These are phyloP conservation scores for Kregervanrija pseudodelftensis DNA, from an alignment of 805 yeast genomes.

Conservation along the genomic window DNA sequence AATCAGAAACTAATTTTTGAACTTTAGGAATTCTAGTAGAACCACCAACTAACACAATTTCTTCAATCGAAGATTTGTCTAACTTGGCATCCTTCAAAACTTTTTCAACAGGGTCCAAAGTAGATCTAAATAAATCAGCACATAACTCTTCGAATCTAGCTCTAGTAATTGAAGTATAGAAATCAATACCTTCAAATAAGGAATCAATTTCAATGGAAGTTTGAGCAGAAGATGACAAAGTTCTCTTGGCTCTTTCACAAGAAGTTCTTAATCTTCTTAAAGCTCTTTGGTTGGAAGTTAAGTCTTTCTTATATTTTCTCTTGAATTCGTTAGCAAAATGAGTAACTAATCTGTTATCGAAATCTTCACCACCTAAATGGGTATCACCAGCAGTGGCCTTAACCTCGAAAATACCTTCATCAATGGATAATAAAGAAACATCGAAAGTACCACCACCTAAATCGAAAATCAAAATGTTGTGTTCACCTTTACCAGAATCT, in stretches of 20 bases:
- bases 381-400: constrained; percentile 92
- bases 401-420: constrained; percentile 95
- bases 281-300: constrained; percentile 90
- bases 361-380: constrained; percentile 98
- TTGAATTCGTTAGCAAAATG: constrained; percentile 93
- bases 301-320: constrained; percentile 95
- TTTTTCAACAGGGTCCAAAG: constrained; percentile 92
- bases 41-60: constrained; percentile 95
- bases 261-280: constrained; percentile 98
- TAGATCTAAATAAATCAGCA: constrained; percentile 89
- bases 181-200: constrained; percentile 89
- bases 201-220: constrained; percentile 95
- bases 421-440: constrained; percentile 85
- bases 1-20: constrained; percentile 91
- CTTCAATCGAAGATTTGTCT: constrained; percentile 84
- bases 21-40: constrained; percentile 97
- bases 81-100: constrained; percentile 86
- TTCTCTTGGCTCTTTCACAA: constrained; percentile 98
- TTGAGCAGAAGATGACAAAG: constrained; percentile 92
- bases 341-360: constrained; percentile 92
- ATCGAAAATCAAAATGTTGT: constrained; percentile 85
- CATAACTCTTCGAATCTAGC: constrained; percentile 97
- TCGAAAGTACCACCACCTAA: constrained; percentile 98
- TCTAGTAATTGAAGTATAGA: constrained; percentile 93
- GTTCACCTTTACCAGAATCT: constrained; percentile 67